Conservation (phyloP, 1,139 yeast species). For the Cylindricascospora bacillispora region DNA sequence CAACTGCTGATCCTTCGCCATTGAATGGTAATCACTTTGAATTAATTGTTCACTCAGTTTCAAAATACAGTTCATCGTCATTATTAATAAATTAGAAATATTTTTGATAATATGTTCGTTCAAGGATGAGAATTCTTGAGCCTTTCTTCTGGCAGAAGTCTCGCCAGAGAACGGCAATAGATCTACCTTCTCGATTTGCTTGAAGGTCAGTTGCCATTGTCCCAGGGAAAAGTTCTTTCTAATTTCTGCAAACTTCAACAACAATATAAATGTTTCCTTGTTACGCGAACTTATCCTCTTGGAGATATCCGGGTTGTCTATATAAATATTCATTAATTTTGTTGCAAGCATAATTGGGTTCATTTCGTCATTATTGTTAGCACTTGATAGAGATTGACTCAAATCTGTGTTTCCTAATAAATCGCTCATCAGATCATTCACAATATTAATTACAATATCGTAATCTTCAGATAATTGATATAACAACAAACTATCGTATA, state of each 20-base stretch:
- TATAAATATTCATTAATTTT: slow-evolving; percentile 41
- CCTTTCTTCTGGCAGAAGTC: slow-evolving; percentile 39
- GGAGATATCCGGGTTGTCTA: slow-evolving; percentile 32
- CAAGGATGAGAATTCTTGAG: slow-evolving; percentile 45
- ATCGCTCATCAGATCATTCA: slow-evolving; percentile 73
- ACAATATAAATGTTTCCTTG: slow-evolving; percentile 49
- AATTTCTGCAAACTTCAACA: slow-evolving; percentile 56
- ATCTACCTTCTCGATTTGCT: slow-evolving; percentile 43
- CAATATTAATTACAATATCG: slow-evolving; percentile 66
- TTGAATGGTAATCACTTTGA: slow-evolving; percentile 31
- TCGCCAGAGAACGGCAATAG: slow-evolving; percentile 45
- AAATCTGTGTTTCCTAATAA: slow-evolving; percentile 62
- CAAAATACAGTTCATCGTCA: slow-evolving; percentile 70
- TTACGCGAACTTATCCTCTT: slow-evolving; percentile 36
- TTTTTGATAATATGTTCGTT: slow-evolving; percentile 68
- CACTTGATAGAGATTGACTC: slow-evolving; percentile 39
- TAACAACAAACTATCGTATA: slow-evolving; percentile 71
- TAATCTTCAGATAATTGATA: slow-evolving; percentile 85
- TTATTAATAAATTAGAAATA: slow-evolving; percentile 66
- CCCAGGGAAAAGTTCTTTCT: slow-evolving; percentile 46
- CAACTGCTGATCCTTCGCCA: slow-evolving; percentile 42
- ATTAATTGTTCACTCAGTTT: slow-evolving; percentile 40
- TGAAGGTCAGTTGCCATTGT: slow-evolving; percentile 52
- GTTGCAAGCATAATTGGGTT: slow-evolving; percentile 42
- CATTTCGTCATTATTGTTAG: slow-evolving; percentile 28